phyloP scores from a whole-genome alignment of 2,329 filamentous ascomycete species.

The Diplocarpon mali region DNA sequence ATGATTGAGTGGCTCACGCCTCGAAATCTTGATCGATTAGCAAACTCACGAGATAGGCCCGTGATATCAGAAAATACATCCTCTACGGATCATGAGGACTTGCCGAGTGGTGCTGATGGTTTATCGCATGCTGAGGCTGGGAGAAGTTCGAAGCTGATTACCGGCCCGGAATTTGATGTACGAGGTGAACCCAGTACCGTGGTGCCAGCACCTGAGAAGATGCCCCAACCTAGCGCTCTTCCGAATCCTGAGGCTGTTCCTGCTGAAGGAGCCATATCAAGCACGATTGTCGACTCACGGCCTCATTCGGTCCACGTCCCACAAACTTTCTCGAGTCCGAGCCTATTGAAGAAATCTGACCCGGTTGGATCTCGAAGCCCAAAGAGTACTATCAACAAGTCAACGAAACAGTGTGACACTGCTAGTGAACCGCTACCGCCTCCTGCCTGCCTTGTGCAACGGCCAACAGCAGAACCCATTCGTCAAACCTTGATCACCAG shows the following conservation, averaged over 20 bases:
- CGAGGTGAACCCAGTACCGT: background rate
- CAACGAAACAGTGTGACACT: conserved; percentile 10
- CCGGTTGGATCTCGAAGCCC: conserved; percentile 18
- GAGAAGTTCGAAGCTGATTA: too few species aligned
- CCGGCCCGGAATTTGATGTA: too few species aligned
- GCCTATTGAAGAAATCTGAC: conserved; percentile 4
- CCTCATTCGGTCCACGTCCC: too few species aligned
- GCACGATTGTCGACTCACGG: background rate
- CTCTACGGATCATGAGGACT: background rate
- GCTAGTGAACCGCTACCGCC: conserved; percentile 11
- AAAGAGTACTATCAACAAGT: conserved; percentile 21
- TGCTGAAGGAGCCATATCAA: too few species aligned
- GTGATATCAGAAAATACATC: too few species aligned
- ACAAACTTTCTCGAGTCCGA: background rate
- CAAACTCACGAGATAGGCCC: conserved; percentile 6
- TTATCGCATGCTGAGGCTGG: too few species aligned
- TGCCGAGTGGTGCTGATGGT: too few species aligned
- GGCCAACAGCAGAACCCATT: conserved; percentile 17
- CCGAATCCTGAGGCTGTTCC: too few species aligned
- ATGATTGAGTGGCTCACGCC: conserved; percentile 63
- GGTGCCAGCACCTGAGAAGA: background rate
- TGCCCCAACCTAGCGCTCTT: background rate
- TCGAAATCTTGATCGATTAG: conserved; percentile 27
- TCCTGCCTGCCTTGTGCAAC: conserved; percentile 5
- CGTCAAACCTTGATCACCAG: conserved; percentile 18